Evolutionary conservation across 106 monocot genomes (phyloP).

Genomic region (Ottelia alismoides): DNA sequence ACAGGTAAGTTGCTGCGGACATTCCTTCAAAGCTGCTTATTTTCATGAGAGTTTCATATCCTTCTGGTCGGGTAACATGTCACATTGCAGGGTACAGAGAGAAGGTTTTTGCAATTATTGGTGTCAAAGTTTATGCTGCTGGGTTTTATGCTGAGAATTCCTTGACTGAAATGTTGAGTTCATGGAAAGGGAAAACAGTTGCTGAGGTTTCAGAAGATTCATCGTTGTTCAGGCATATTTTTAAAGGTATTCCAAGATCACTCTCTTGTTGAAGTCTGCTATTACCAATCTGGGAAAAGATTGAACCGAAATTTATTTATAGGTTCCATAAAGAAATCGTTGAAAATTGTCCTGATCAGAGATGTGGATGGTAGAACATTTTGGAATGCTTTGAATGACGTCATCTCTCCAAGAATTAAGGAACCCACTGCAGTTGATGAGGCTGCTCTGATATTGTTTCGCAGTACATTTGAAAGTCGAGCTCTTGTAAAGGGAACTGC

Average conservation of each 20-base stretch:
- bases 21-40: neutral
- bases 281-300: too few species aligned
- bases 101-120: slow-evolving; percentile 78
- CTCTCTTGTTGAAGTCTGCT: too few species aligned
- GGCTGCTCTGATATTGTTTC: slow-evolving; percentile 37
- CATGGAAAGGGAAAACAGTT: slow-evolving; percentile 35
- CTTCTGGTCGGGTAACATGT: too few species aligned
- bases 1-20: slow-evolving; percentile 22
- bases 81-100: slow-evolving; percentile 64
- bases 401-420: slow-evolving; percentile 53
- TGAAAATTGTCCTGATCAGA: slow-evolving; percentile 54
- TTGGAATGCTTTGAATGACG: slow-evolving; percentile 77
- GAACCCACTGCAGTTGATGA: slow-evolving; percentile 31
- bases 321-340: slow-evolving; percentile 44
- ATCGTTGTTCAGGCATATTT: slow-evolving; percentile 28
- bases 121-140: slow-evolving; percentile 74
- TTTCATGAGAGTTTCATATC: neutral
- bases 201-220: slow-evolving; percentile 29
- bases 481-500: slow-evolving; percentile 48
- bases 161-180: slow-evolving; percentile 17
- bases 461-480: slow-evolving; percentile 43
- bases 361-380: slow-evolving; percentile 80
- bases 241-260: slow-evolving; percentile 39
- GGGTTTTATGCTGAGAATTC: slow-evolving; percentile 39
- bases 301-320: too few species aligned